phyloP scores from a whole-genome alignment of 202 grass and related monocot species.

The Setaria italica region DNA sequence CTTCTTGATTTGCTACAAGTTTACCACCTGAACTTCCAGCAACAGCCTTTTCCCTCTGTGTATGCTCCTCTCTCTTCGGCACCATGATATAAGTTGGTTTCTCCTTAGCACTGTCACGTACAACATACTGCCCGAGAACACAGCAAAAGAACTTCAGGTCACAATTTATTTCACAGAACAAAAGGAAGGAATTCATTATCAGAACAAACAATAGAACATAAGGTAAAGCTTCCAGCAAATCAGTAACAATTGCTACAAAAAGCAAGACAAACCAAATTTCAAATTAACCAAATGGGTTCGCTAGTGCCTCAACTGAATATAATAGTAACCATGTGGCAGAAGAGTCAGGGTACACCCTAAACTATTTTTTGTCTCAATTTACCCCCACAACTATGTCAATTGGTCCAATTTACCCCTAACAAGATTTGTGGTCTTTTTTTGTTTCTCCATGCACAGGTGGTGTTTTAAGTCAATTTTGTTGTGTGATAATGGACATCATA shows the following conservation, averaged over 20 bases:
- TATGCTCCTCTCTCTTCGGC: conserved; percentile 80
- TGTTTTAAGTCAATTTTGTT: too few relatives aligned
- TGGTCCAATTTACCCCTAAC: too few relatives aligned
- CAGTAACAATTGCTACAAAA: conserved; percentile 26
- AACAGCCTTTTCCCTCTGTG: conserved; percentile 57
- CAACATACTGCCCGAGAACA: conserved; percentile 69
- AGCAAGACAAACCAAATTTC: background rate
- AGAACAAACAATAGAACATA: conserved; percentile 18
- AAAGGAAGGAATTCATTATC: conserved; percentile 33
- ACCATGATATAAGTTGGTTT: conserved; percentile 85
- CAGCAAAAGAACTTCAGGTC: conserved; percentile 35
- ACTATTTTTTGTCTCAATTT: too few relatives aligned
- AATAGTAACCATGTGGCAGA: background rate
- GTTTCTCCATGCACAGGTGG: too few relatives aligned
- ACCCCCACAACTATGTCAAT: too few relatives aligned
- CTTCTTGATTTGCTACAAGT: conserved; percentile 50
- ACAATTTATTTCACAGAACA: conserved; percentile 8
- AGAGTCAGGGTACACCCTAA: too few relatives aligned
- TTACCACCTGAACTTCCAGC: conserved; percentile 57
- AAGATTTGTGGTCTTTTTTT: too few relatives aligned
- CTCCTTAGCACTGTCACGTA: conserved; percentile 80
- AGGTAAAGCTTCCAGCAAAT: background rate
- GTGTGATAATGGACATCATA: too few relatives aligned
- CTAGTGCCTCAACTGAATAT: conserved; percentile 20
- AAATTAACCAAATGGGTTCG: conserved; percentile 9